Base-by-base conservation (phyloP, 208 protist species). In the Acanthamoeba quina region DNA sequence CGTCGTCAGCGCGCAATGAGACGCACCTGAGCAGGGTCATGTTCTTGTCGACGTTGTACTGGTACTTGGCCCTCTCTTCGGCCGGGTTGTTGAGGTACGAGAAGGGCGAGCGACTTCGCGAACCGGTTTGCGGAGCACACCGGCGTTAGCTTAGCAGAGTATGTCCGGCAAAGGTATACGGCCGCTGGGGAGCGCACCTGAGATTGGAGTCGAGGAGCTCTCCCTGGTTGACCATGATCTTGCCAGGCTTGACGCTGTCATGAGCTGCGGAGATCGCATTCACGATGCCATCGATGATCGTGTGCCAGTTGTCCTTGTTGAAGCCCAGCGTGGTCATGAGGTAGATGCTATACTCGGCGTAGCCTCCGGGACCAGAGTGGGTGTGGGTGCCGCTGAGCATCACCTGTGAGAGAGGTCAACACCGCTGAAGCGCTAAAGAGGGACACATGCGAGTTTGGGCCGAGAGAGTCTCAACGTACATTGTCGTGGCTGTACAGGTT, bases 301-400 rank as follows among this genome's bases (percentile, higher is more conserved):
- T 70, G 76, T 96, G 62, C 54, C 96, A 96, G 83, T 89, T 92
- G 19, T 97, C 74, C 85, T 94, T 86, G 47, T 90, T 93, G 94
- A 97, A 96, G 74, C 96, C 96, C 7, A 94, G 62, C 5, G 95
- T 94, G 37, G 96, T 96, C 17, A 97, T 95, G 68, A 82, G 72
- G 44, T 82, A 82, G 44, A 82, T 82, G 72, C 37, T 52, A 37
- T 82, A 82, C 24, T 82, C 72, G 24, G 72, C 72, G n/a, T 82
- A 82, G 41, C 72, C 96, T 26, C 93, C 96, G 24, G 96, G 95
- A 9, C 95, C 95, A 37, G 94, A 95, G 88, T 97, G 96, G 52
- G 96, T 97, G 68, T 97, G 96, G 68, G 76, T 96, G 78, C 95
- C 96, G 72, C 83, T 74, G 54, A 89, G 82, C 82, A 89, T 66